Percentiles rank a stretch among this genome's conserved stretches.
These are phyloP conservation scores for Xylaria venustula DNA, from an alignment of 495 filamentous ascomycete genomes.

Conservation along the genomic window DNA sequence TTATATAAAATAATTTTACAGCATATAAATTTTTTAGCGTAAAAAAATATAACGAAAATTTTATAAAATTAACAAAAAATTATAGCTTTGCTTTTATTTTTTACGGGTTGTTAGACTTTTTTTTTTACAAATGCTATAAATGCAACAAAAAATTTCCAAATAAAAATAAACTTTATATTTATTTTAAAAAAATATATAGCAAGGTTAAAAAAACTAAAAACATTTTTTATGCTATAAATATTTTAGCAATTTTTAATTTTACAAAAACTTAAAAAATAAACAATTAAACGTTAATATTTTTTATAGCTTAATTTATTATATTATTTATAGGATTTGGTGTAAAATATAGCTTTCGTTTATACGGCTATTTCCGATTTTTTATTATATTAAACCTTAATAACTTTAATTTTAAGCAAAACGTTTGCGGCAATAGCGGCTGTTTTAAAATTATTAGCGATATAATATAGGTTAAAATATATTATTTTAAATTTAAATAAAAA, in stretches of 20 bases:
- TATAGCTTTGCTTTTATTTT: no score
- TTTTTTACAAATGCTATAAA: no score
- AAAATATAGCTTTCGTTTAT: conserved; percentile 19
- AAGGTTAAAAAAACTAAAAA: neutral
- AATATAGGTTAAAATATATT: conserved; percentile 5
- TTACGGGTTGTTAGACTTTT: no score
- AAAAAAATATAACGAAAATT: no score
- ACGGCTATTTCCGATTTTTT: conserved; percentile 19
- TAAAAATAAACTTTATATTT: no score
- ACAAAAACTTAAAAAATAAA: conserved; percentile 21
- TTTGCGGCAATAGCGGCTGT: conserved; percentile 11
- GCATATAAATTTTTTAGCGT: no score
- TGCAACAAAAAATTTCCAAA: no score
- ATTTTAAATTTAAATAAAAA: neutral
- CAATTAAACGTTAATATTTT: conserved; percentile 29
- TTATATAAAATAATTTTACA: no score
- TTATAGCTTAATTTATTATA: conserved; percentile 25
- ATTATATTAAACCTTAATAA: conserved; percentile 14
- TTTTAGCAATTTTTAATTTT: conserved; percentile 16
- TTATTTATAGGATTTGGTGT: conserved; percentile 18
- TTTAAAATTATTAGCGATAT: neutral
- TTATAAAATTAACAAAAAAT: no score
- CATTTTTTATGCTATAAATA: neutral
- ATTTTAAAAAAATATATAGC: no score
- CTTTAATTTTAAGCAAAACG: conserved; percentile 18